Percentiles rank a stretch among this genome's conserved stretches.
Evolutionary conservation across 2,329 filamentous ascomycete species (phyloP).

Genomic region (Rachicladosporium sp.): DNA sequence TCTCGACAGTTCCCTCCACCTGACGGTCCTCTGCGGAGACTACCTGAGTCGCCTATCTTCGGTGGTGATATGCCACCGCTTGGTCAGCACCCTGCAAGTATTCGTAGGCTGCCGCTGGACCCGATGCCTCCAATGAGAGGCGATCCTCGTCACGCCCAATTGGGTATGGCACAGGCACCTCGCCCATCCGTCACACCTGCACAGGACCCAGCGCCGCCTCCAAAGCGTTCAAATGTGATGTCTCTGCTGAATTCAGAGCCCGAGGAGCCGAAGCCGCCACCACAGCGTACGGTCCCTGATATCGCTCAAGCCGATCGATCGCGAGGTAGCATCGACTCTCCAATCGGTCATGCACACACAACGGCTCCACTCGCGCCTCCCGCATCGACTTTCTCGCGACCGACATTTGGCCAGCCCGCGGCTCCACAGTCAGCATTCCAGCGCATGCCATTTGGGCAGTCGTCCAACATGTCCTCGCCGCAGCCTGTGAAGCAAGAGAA

Average conservation of each 20-base stretch:
- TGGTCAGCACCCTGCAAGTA: no score
- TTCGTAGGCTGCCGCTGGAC: constrained; percentile 10
- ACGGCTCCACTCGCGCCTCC: not conserved
- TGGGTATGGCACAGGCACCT: constrained; percentile 7
- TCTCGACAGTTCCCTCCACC: constrained; percentile 11
- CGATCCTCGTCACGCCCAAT: constrained; percentile 17
- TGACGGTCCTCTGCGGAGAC: constrained; percentile 8
- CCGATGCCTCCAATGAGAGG: constrained; percentile 21
- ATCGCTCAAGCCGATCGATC: no score
- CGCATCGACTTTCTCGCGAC: constrained; percentile 8
- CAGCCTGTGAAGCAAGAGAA: constrained; percentile 17
- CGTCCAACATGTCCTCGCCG: constrained; percentile 10
- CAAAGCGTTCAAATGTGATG: constrained; percentile 26
- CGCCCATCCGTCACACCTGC: constrained; percentile 5
- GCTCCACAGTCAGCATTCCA: constrained; percentile 14
- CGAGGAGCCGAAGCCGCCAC: constrained; percentile 18
- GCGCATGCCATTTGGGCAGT: constrained; percentile 13
- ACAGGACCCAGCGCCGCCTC: constrained; percentile 17
- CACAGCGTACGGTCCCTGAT: constrained; percentile 13
- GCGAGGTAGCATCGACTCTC: no score
- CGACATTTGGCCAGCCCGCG: constrained; percentile 17
- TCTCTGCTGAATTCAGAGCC: constrained; percentile 24
- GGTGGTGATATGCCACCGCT: not conserved
- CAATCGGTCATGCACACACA: no score
- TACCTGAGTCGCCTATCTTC: constrained; percentile 10